A percentile compares a stretch with the other conserved stretches of the same genome.
These are phyloP conservation scores for Selaginella tamariscina DNA, from an alignment of 75 land plant species.

Conservation along the genomic window DNA sequence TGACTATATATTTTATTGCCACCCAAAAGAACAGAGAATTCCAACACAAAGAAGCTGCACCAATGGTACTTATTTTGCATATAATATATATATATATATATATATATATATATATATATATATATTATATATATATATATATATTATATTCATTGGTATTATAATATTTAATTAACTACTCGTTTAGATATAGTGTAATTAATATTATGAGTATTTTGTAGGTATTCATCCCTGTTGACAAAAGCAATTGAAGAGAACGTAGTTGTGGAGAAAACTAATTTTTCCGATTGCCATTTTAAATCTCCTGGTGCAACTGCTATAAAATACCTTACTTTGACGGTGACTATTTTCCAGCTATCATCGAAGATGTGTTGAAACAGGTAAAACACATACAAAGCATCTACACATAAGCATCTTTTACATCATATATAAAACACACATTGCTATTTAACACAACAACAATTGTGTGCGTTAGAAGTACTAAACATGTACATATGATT, in stretches of 20 bases:
- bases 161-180: background rate
- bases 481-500: too few relatives aligned
- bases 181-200: too few relatives aligned
- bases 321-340: background rate
- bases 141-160: too few relatives aligned
- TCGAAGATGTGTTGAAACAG: background rate
- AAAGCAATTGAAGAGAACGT: background rate
- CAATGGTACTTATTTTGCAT: too few relatives aligned
- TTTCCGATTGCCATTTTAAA: background rate
- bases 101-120: too few relatives aligned
- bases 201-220: too few relatives aligned
- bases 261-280: slow-evolving; percentile 5
- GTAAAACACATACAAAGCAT: too few relatives aligned
- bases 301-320: slow-evolving; percentile 5
- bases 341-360: background rate
- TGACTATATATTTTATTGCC: slow-evolving; percentile 11
- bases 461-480: too few relatives aligned
- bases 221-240: background rate
- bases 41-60: background rate
- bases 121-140: too few relatives aligned
- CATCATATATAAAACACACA: too few relatives aligned
- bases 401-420: too few relatives aligned
- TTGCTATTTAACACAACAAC: too few relatives aligned
- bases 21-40: background rate
- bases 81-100: background rate